Conservation (phyloP, 2,329 filamentous ascomycete genomes). For the Chaetomiaceae sp. region DNA sequence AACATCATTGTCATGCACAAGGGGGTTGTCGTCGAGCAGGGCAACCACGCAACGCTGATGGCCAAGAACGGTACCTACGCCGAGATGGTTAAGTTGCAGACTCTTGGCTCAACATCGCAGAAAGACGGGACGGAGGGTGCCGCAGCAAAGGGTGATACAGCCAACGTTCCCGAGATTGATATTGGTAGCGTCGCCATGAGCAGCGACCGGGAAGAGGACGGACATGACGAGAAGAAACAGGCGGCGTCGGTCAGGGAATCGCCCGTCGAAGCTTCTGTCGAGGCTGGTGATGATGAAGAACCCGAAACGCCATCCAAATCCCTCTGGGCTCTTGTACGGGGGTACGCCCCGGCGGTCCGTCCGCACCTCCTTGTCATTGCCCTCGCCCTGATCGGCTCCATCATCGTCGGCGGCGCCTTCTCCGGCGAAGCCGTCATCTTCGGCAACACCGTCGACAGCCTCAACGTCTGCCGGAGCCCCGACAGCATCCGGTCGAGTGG, state of each 20-base stretch:
- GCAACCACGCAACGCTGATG: slow-evolving; percentile 54
- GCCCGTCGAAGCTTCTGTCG: not conserved
- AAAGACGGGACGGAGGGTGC: not conserved
- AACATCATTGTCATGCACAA: slow-evolving; percentile 55
- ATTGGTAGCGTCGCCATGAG: not conserved
- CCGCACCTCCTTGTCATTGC: slow-evolving; percentile 38
- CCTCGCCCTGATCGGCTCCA: slow-evolving; percentile 45
- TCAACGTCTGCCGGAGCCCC: slow-evolving; percentile 47
- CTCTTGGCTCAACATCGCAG: slow-evolving; percentile 1
- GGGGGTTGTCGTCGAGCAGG: slow-evolving; percentile 53
- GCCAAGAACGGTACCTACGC: slow-evolving; percentile 41
- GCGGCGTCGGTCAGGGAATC: not conserved
- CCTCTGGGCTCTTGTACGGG: slow-evolving; percentile 20
- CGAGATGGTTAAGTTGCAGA: slow-evolving; percentile 38
- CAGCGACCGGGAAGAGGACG: not conserved
- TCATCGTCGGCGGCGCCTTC: slow-evolving; percentile 53
- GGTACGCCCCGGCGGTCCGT: slow-evolving; percentile 24
- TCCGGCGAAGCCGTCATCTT: slow-evolving; percentile 57
- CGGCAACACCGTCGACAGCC: slow-evolving; percentile 51
- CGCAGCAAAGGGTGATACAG: not conserved
- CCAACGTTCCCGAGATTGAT: not conserved
- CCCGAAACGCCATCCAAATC: slow-evolving; percentile 20
- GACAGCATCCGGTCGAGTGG: slow-evolving; percentile 46
- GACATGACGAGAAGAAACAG: slow-evolving; percentile 3
- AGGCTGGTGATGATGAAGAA: slow-evolving; percentile 4